Base-by-base conservation (phyloP, 176 grass and related monocot genomes). In the Areca catechu region DNA sequence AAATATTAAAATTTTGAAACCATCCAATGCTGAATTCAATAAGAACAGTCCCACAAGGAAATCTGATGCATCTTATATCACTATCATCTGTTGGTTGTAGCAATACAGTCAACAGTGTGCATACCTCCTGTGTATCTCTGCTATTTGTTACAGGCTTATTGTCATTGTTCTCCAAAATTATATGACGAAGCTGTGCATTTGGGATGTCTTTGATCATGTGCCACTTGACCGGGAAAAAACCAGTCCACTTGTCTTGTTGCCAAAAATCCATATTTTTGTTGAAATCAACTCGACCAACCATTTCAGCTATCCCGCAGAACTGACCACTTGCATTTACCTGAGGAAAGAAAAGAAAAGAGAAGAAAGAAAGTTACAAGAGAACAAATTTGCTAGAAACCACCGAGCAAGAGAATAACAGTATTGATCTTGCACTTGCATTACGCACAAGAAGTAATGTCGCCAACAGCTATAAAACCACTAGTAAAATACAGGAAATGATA, bases 181-280 rank as follows among this genome's bases (percentile, higher is more conserved):
- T 24, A 23, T 72, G 69, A 29, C 58, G 59, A 3, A 72, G 48
- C 5, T 61, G 59, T 48, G 48, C 50, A 37, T 72, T 72, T 18
- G 69, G 69, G 15, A 72, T 58, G 24, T 72, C 69, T 49, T 72
- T 72, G 19, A 72, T 58, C 20, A 72, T 72, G 50, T 72, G 69
- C 69, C 69, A 72, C 49, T 72, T 72, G 34, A 72, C 57, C 22
- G 69, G 69, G 58, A 72, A 72, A 34, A 25, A 62, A 17, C 69
- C 69, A 62, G 48, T 72, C 69, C 69, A 72, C 58, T 72, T 72
- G 69, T 72, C 69, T 19, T 72, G 69, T 19, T 72, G 69, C 69
- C 69, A 72, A 49, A 53, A 72, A 34, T 72, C 69, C 23, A 72
- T 53, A 15, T 58, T 62, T 51, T 72, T 72, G 58, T 18, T 62